phyloP scores from a whole-genome alignment of 202 grass and related monocot species.

The Hordeum pubiflorum region DNA sequence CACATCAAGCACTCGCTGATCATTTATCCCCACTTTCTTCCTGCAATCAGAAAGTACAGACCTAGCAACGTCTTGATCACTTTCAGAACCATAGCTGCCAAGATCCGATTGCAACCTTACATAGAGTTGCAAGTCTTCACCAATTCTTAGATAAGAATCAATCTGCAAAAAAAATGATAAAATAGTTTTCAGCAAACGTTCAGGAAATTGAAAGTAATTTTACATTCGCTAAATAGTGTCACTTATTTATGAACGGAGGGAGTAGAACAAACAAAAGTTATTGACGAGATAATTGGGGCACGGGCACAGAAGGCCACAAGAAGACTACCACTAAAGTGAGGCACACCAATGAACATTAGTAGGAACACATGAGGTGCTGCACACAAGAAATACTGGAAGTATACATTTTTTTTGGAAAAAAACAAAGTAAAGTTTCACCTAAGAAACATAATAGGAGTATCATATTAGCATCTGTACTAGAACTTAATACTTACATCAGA shows the following conservation, averaged over 20 bases:
- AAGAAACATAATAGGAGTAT: conserved; percentile 1
- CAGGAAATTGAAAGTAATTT: conserved; percentile 9
- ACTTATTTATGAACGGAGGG: no score
- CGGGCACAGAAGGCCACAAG: neutral
- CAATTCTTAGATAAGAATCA: conserved; percentile 82
- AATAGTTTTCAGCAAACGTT: conserved; percentile 12
- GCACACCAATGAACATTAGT: neutral
- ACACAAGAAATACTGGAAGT: neutral
- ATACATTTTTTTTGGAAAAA: neutral
- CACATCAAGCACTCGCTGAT: conserved; percentile 60
- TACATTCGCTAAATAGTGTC: neutral
- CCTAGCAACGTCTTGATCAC: conserved; percentile 54
- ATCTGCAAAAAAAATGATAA: conserved; percentile 45
- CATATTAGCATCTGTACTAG: neutral
- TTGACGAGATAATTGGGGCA: neutral
- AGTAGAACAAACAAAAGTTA: conserved; percentile 6
- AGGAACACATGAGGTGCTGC: neutral
- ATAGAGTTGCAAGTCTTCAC: conserved; percentile 86
- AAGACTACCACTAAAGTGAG: neutral
- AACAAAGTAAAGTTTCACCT: neutral
- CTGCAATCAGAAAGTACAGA: conserved; percentile 56
- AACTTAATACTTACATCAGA: neutral
- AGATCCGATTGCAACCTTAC: conserved; percentile 73
- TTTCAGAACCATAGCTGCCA: conserved; percentile 63
- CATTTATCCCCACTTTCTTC: conserved; percentile 36